Evolutionary conservation across 75 land plant genomes (phyloP), one percentile per base, ranked within the genome.

Genomic region (Sequoiadendron giganteum): DNA sequence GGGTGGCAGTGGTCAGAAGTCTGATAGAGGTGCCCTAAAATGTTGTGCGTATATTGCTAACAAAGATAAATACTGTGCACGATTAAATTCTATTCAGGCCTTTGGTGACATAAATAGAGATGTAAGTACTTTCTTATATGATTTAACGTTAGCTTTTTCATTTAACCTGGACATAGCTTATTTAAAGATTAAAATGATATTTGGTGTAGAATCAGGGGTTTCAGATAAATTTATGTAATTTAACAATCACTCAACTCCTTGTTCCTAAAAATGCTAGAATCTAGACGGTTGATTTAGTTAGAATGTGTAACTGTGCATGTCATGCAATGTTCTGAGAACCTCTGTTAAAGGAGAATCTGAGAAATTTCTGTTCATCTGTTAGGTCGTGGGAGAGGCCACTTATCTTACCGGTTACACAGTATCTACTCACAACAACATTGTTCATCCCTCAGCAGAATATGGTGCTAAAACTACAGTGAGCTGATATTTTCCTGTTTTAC

Each of bases 61-160:
- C 88, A 92, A 92, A 73, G 93, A 83, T 84, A 93, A 93, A 72
- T 97, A 95, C 87, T 98, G 99, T 93, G 91, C 90, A 25, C 96
- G 99, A 3, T 91, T 98, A 77, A 95, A 97, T 90, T 96, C 99
- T 82, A 92, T 98, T 80, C 99, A 98, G 92, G 96, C 99, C 11
- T 98, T 90, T 87, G 87, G 91, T 84, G 99, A 98, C 88, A 92
- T 97, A 43, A 98, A 98, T 87, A 91, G 97, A 83, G 99, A 96
- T 92, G 99, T 98, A 89, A 93, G 98, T 61, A 25, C 38, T 43
- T 87, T 42, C 21, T 86, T 48, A 87, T 87, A 5, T 82, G 30
- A 82, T 47, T n/a, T 42, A 82, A 45, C 32, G n/a, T 82, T 21
- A 47, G 30, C 25, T 28, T 82, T 82, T 36, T n/a, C 47, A 10